Conservation (phyloP, 176 grass and related monocot species). For the Typha latifolia region DNA sequence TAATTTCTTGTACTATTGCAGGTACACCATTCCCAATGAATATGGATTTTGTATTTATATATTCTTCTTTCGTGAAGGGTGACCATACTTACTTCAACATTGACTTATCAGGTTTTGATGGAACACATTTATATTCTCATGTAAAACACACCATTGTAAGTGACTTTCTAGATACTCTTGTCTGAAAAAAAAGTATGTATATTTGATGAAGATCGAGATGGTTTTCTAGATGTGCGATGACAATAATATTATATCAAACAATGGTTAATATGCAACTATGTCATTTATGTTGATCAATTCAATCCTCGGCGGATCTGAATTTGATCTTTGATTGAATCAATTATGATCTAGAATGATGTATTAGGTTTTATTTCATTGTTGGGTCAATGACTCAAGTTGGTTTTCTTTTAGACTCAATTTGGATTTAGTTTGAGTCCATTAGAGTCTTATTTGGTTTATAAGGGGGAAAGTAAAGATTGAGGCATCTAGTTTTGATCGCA, state of each 20-base stretch:
- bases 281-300: no score
- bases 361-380: no score
- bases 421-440: no score
- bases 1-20: conserved; percentile 18
- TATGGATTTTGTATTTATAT: conserved; percentile 81
- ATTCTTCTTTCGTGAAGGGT: conserved; percentile 80
- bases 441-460: no score
- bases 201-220: conserved; percentile 5
- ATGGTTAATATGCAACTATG: not conserved
- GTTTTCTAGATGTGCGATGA: not conserved
- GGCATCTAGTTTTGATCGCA: no score
- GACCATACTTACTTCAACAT: conserved; percentile 80
- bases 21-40: conserved; percentile 49
- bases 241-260: not conserved
- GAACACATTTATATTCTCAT: conserved; percentile 66
- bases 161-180: conserved; percentile 56
- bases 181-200: conserved; percentile 12
- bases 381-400: no score
- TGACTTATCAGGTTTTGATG: conserved; percentile 41
- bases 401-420: no score
- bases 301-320: no score
- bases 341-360: no score
- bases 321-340: no score
- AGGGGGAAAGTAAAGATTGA: no score
- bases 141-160: conserved; percentile 48